Percentiles rank a stretch among this genome's conserved stretches.
Conservation (phyloP, 768 basidiomycete species). For the Mycena galopus region DNA sequence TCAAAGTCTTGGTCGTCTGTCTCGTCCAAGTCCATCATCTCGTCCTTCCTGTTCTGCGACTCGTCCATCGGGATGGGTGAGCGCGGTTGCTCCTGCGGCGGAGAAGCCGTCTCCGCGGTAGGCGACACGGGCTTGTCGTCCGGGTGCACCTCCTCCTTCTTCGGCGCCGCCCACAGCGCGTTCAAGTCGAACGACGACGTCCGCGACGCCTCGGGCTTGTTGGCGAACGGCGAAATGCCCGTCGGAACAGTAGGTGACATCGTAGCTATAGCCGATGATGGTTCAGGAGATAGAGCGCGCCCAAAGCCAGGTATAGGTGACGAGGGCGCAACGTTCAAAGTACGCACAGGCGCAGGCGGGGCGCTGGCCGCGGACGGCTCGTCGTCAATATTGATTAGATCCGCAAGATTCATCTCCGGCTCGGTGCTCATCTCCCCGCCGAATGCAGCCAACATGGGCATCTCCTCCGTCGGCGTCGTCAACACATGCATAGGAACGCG, state of each 20-base stretch:
- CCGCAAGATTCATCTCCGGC: constrained; percentile 78
- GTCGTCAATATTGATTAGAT: constrained; percentile 85
- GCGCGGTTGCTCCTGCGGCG: constrained; percentile 39
- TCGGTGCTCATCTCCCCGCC: constrained; percentile 53
- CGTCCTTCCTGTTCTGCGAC: constrained; percentile 51
- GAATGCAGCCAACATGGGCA: constrained; percentile 36
- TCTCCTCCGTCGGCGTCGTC: constrained; percentile 41
- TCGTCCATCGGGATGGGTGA: constrained; percentile 43
- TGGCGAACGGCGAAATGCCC: constrained; percentile 63
- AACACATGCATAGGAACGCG: constrained; percentile 63
- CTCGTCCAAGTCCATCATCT: constrained; percentile 62
- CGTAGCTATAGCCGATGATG: constrained; percentile 37
- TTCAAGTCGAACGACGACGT: constrained; percentile 79
- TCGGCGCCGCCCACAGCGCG: constrained; percentile 74
- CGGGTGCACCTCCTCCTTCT: constrained; percentile 36
- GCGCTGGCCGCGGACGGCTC: constrained; percentile 50
- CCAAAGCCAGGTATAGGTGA: constrained; percentile 35
- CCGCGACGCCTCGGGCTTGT: constrained; percentile 59
- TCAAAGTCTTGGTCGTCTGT: constrained; percentile 88
- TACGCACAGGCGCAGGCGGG: neutral
- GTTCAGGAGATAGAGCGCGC: constrained; percentile 33
- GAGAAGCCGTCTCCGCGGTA: constrained; percentile 20
- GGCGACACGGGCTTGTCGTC: constrained; percentile 38
- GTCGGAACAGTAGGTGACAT: constrained; percentile 45
- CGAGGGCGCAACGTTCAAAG: constrained; percentile 2